Percentiles rank a stretch among this genome's conserved stretches.
phyloP scores from a whole-genome alignment of 2,329 filamentous ascomycete genomes.

The Pseudogymnoascus sp. region DNA sequence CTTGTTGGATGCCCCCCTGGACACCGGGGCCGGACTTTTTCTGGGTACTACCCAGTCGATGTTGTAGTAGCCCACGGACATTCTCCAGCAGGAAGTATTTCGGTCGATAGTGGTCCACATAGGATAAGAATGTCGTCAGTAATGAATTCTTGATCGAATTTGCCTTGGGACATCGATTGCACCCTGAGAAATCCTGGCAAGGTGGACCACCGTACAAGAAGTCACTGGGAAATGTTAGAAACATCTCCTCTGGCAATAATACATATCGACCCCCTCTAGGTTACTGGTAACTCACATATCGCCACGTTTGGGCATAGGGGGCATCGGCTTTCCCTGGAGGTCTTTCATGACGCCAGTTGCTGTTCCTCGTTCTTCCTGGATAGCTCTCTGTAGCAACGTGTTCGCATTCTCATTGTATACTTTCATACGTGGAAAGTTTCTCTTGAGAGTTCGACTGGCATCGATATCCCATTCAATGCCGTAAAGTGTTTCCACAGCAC shows the following conservation, averaged over 20 bases:
- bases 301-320: constrained; percentile 16
- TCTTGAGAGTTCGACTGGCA: background rate
- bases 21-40: background rate
- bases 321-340: constrained; percentile 13
- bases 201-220: constrained; percentile 20
- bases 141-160: constrained; percentile 22
- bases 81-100: constrained; percentile 26
- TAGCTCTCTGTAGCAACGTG: constrained; percentile 13
- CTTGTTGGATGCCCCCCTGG: constrained; percentile 1
- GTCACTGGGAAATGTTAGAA: constrained; percentile 8
- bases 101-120: constrained; percentile 23
- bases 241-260: background rate
- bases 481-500: background rate
- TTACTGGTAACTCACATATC: constrained; percentile 12
- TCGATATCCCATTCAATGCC: constrained; percentile 8
- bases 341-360: constrained; percentile 12
- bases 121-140: constrained; percentile 20
- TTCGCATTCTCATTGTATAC: constrained; percentile 18
- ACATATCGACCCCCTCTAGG: background rate
- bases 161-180: constrained; percentile 15
- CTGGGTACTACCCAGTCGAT: constrained; percentile 16
- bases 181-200: constrained; percentile 18
- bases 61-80: constrained; percentile 17
- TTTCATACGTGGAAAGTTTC: constrained; percentile 6
- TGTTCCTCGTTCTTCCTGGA: constrained; percentile 13